Percentiles rank a stretch among this genome's conserved stretches.
These are phyloP conservation scores for Pseudocercospora macadamiae DNA, from an alignment of 2,329 filamentous ascomycete species.

Conservation along the genomic window DNA sequence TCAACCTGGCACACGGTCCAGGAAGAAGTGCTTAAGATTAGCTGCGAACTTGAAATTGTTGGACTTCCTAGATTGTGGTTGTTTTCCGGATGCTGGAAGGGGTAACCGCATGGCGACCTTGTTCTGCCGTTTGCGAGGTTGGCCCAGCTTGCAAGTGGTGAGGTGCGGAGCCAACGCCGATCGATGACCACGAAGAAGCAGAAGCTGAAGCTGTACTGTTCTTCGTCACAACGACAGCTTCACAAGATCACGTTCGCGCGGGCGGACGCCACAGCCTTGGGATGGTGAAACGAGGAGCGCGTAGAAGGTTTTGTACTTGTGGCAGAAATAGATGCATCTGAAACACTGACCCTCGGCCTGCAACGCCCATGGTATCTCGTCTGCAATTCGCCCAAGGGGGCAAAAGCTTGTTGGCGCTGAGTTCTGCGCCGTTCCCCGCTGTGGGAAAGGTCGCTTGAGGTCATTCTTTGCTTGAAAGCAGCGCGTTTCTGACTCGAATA, in stretches of 20 bases:
- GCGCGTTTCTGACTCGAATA: slow-evolving; percentile 2
- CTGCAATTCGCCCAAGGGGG: neutral
- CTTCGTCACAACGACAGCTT: neutral
- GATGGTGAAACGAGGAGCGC: neutral
- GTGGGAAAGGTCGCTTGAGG: neutral
- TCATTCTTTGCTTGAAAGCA: neutral
- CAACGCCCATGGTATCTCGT: neutral
- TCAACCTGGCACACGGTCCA: neutral
- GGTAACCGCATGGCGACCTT: neutral
- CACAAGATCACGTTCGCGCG: neutral
- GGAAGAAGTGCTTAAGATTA: neutral
- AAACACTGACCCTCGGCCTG: slow-evolving; percentile 4
- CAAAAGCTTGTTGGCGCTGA: slow-evolving; percentile 6
- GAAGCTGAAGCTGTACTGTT: no score
- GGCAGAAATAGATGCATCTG: slow-evolving; percentile 9
- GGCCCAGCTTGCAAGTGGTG: neutral
- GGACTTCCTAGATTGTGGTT: neutral
- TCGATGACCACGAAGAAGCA: neutral
- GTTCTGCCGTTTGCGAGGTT: no score
- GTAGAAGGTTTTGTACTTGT: neutral
- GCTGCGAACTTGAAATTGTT: neutral
- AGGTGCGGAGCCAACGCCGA: neutral
- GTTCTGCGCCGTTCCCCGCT: slow-evolving; percentile 4
- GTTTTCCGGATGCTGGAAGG: neutral
- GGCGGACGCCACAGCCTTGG: neutral